Evolutionary conservation across 139 green algal species (phyloP).

Genomic region (Chlorella sorokiniana): DNA sequence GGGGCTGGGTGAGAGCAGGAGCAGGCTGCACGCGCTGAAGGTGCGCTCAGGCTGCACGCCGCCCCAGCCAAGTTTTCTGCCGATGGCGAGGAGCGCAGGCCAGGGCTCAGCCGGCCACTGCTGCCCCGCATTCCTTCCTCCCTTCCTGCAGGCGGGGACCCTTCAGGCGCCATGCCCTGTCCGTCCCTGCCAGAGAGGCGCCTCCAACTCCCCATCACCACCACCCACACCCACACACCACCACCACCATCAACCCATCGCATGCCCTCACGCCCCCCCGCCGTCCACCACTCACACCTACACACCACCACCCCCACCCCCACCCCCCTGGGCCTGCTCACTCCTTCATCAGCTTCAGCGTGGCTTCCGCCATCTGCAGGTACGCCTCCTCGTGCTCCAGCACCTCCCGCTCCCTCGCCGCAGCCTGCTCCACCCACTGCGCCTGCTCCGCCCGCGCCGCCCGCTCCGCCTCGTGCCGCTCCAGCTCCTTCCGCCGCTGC

Average conservation of each 20-base stretch:
- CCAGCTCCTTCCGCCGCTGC: conserved; percentile 11
- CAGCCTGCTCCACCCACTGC: conserved; percentile 4
- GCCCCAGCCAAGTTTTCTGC: no score
- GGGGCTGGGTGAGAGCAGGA: neutral
- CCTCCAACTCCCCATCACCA: no score
- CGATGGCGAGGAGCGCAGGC: no score
- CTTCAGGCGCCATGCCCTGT: no score
- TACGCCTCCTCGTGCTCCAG: conserved; percentile 25
- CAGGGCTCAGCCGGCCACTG: no score
- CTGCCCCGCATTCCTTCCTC: no score
- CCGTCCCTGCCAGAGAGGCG: no score
- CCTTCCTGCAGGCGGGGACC: no score
- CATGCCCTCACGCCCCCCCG: no score
- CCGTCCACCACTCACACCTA: neutral
- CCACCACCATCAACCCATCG: no score
- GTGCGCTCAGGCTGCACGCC: neutral
- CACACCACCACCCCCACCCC: neutral
- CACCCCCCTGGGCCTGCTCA: neutral
- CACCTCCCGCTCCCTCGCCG: neutral
- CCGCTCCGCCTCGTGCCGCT: neutral
- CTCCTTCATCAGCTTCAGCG: conserved; percentile 24
- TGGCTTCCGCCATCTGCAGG: conserved; percentile 15
- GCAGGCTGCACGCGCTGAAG: neutral
- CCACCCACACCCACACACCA: no score
- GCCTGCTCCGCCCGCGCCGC: conserved; percentile 3